These are phyloP conservation scores for Actinomucor elegans DNA, from an alignment of 371 early-diverging fungal species.

Conservation along the genomic window DNA sequence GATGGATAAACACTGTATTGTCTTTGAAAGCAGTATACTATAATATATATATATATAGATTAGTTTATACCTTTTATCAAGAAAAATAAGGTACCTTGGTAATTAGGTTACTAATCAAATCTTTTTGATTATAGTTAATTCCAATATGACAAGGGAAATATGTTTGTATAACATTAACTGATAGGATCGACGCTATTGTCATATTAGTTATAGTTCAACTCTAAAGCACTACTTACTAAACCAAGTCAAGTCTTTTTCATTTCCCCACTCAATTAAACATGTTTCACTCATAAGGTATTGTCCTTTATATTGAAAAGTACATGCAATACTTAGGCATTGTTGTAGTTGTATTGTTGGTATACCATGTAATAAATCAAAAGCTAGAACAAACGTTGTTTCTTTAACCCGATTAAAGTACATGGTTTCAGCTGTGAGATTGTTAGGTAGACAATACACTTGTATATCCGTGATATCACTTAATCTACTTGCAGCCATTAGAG, in stretches of 20 bases:
- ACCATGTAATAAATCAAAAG: slow-evolving; percentile 14
- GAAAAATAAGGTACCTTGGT: too few relatives aligned
- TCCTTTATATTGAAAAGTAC: not conserved
- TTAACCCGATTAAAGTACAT: not conserved
- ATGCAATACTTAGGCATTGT: not conserved
- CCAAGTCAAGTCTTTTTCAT: slow-evolving; percentile 5
- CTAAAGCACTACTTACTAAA: slow-evolving; percentile 1
- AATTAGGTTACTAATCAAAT: too few relatives aligned
- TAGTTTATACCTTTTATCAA: too few relatives aligned
- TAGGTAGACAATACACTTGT: not conserved
- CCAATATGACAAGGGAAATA: slow-evolving; percentile 10
- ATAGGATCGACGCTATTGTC: slow-evolving; percentile 5
- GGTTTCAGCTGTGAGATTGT: slow-evolving; percentile 1
- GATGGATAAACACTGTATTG: not conserved
- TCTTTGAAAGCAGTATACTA: too few relatives aligned
- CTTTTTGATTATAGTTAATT: too few relatives aligned
- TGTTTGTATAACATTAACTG: not conserved
- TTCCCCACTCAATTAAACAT: slow-evolving; percentile 6
- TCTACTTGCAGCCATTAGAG: not conserved
- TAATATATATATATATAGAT: too few relatives aligned
- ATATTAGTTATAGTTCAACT: not conserved
- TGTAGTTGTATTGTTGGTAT: not conserved
- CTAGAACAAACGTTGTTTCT: not conserved
- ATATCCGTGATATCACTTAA: not conserved
- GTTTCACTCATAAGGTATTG: not conserved